Base-by-base conservation (phyloP, 495 filamentous ascomycete genomes). In the Penicillium paxilli region DNA sequence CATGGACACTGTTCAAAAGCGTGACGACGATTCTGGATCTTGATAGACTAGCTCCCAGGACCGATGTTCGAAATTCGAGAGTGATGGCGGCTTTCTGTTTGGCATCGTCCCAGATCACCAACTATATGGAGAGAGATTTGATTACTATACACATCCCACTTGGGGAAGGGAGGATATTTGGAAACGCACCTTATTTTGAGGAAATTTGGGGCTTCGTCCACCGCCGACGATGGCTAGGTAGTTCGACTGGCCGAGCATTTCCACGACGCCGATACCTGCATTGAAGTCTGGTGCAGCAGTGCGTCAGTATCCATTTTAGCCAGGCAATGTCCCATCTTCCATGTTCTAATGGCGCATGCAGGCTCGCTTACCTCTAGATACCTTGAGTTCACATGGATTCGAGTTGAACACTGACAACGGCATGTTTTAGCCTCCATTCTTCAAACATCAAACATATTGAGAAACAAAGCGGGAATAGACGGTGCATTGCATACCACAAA, bases 221-320 rank as follows among this genome's bases (percentile, higher is more conserved):
- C 94, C 94, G 49, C 93, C 92, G 23, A 96, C 90, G 23, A 96
- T 83, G 19, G 90, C 94, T 20, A 98, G 76, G 66, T 88, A 96
- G 70, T 92, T 94, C 45, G 88, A 87, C 59, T 88, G 86, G 49
- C 89, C 89, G 50, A 96, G 86, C 90, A 96, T 95, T 67, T 89
- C 86, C 12, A 85, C 92, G 28, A 89, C 70, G 17, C 88, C 90
- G 37, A 98, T 84, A 16, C 92, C 92, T 23, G 87, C 90, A 65
- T 89, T 89, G 74, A 96, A 88, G 59, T 91, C 92, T 95, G 54
- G 6, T 26, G 11, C 17, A 26, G 11, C n/a, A 37, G 20, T 22
- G 10, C 11, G 23, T 20, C 14, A 21, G n/a, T n/a, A n/a, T n/a
- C n/a, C n/a, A n/a, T n/a, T n/a, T n/a, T n/a, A n/a, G n/a, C n/a